Evolutionary conservation across 1,284 basidiomycete species (phyloP), one percentile per base, ranked within the genome.

Genomic region (Leucoagaricus sp.): DNA sequence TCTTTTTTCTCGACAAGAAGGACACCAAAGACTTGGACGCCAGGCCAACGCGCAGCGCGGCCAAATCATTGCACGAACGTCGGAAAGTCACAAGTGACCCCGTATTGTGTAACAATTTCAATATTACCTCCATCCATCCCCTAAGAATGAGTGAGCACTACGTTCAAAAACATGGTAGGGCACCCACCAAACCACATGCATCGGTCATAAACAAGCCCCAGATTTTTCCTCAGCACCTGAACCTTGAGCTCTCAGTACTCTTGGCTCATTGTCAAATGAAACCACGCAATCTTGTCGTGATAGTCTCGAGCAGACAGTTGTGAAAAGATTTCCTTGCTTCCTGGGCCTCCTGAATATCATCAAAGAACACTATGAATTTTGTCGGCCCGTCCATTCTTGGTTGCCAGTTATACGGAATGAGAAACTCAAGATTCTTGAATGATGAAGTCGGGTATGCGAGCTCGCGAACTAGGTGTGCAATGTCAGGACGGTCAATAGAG

Each of bases 291-390:
- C 19, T 13, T 13, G 13, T 40, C 5, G 13, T 40, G 36, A 15
- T 6, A 40, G 15, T 13, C 12, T 40, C 5, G 4, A 6, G 4
- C 19, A 40, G 19, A 5, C 36, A 3, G 5, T 13, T n/a, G 12
- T 13, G 36, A 13, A 40, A n/a, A 29, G 53, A 58, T 21, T 58
- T 38, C 2, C 49, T 55, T 1, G 59, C 63, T 21, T 53, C 58
- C 13, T 63, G 42, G 6, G 64, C 47, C 41, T 68, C 64, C 1
- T 44, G 50, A 19, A 55, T 60, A 40, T 59, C 62, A 47, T 70
- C 64, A 40, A 65, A 64, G 57, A 69, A 69, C 12, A 69, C 60
- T 21, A 69, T 49, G 47, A 69, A 70, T 34, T 64, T 66, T 12
- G 55, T 48, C 0, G 62, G 61, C 10, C 19, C 53, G 13, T 38